Evolutionary conservation across 2,329 filamentous ascomycete genomes (phyloP).

Genomic region (Verticillium alfalfae): DNA sequence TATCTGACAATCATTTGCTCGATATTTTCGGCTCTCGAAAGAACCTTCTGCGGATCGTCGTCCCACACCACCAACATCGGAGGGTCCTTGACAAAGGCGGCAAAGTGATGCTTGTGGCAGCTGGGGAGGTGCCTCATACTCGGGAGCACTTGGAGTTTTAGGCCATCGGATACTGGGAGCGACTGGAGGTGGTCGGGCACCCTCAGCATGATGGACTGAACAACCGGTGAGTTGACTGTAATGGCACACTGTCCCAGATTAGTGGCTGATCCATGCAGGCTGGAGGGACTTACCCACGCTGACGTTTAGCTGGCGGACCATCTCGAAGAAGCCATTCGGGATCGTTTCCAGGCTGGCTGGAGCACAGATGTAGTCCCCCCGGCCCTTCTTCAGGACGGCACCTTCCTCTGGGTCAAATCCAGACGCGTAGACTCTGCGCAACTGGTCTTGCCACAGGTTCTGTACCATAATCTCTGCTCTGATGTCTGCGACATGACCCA

Average conservation of each 20-base stretch:
- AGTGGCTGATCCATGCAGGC: background rate
- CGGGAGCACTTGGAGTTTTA: slow-evolving; percentile 56
- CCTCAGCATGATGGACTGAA: slow-evolving; percentile 47
- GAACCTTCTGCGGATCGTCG: slow-evolving; percentile 51
- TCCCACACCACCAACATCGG: slow-evolving; percentile 57
- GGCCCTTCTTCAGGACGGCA: background rate
- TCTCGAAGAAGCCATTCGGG: slow-evolving; percentile 39
- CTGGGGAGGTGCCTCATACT: slow-evolving; percentile 48
- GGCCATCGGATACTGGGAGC: slow-evolving; percentile 51
- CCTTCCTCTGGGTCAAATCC: background rate
- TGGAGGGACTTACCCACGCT: slow-evolving; percentile 28
- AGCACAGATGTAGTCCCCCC: background rate
- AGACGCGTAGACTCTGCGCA: background rate
- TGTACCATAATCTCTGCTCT: slow-evolving; percentile 1
- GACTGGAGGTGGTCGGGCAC: slow-evolving; percentile 21
- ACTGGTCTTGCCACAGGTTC: slow-evolving; percentile 1
- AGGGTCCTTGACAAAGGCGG: slow-evolving; percentile 55
- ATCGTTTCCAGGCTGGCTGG: slow-evolving; percentile 20
- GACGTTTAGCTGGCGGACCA: slow-evolving; percentile 36
- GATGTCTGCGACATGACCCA: background rate
- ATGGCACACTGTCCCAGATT: slow-evolving; percentile 47
- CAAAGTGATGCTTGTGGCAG: slow-evolving; percentile 60
- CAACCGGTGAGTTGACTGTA: slow-evolving; percentile 60
- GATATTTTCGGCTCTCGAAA: slow-evolving; percentile 44
- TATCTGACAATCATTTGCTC: slow-evolving; percentile 49